Evolutionary conservation across 305 asterid genomes (phyloP).

Genomic region (Rubia peregrina): DNA sequence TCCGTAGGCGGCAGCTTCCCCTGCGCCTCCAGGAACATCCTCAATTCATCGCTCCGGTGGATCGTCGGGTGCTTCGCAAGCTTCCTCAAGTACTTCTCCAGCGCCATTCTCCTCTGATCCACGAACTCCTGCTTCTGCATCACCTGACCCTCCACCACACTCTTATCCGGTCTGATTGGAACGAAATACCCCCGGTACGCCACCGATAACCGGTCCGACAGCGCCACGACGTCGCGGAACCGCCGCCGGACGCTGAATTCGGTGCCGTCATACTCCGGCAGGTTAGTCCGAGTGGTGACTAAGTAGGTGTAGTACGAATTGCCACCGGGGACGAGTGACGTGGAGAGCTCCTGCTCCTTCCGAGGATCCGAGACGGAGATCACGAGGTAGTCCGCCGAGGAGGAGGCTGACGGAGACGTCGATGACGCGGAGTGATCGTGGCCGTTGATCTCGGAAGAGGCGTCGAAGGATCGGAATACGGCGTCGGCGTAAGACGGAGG

Average conservation of each 20-base stretch:
- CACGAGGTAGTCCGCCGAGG: slow-evolving; percentile 32
- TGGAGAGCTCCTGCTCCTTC: slow-evolving; percentile 64
- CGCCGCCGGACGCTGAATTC: slow-evolving; percentile 85
- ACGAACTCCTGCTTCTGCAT: slow-evolving; percentile 83
- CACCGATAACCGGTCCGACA: slow-evolving; percentile 70
- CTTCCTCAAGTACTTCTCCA: slow-evolving; percentile 81
- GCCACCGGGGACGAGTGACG: slow-evolving; percentile 73
- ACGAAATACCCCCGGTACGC: slow-evolving; percentile 69
- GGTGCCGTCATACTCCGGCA: slow-evolving; percentile 48
- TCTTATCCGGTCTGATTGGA: slow-evolving; percentile 92
- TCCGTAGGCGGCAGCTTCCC: slow-evolving; percentile 49
- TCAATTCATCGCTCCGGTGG: slow-evolving; percentile 62
- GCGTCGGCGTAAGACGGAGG: slow-evolving; percentile 98
- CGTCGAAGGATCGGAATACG: slow-evolving; percentile 74
- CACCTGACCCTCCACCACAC: slow-evolving; percentile 90
- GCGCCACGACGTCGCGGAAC: slow-evolving; percentile 71
- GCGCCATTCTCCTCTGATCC: slow-evolving; percentile 73
- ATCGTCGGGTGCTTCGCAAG: slow-evolving; percentile 67
- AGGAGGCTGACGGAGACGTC: slow-evolving; percentile 34
- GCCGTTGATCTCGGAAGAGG: slow-evolving; percentile 35
- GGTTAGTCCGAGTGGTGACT: slow-evolving; percentile 69
- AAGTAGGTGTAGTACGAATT: slow-evolving; percentile 52
- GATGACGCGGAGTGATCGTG: slow-evolving; percentile 47
- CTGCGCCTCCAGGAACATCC: slow-evolving; percentile 47
- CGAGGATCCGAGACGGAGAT: slow-evolving; percentile 79